Conservation (phyloP, 805 yeast genomes). For the Saturnispora saitoi region DNA sequence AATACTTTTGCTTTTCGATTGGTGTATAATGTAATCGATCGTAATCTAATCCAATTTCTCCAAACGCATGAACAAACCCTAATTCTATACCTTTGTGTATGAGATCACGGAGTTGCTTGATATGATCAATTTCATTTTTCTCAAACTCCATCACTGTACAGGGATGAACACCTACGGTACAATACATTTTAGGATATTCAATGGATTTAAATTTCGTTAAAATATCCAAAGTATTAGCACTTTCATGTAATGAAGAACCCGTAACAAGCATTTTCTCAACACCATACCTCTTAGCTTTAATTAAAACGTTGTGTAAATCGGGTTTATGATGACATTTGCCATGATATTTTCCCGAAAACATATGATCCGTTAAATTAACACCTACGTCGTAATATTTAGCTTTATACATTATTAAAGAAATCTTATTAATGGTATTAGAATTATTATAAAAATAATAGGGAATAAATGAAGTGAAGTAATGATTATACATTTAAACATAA, state of each 20-base stretch:
- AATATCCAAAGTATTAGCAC: constrained; percentile 50
- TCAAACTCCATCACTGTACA: constrained; percentile 63
- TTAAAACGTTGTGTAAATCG: constrained; percentile 58
- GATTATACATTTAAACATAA: too few relatives aligned
- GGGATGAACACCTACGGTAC: constrained; percentile 95
- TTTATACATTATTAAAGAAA: not conserved
- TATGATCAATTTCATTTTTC: constrained; percentile 28
- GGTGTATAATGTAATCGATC: constrained; percentile 78
- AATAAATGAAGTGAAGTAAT: not conserved
- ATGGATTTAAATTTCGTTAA: constrained; percentile 26
- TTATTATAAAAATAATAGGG: not conserved
- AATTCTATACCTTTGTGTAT: constrained; percentile 37
- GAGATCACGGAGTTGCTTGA: constrained; percentile 41
- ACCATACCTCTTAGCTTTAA: constrained; percentile 54
- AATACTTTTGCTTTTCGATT: constrained; percentile 53
- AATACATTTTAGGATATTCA: constrained; percentile 32
- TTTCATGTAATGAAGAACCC: constrained; percentile 69
- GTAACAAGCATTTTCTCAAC: constrained; percentile 73
- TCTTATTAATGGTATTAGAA: too few relatives aligned
- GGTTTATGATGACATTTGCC: constrained; percentile 53
- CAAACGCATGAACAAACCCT: constrained; percentile 70
- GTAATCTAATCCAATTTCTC: constrained; percentile 93
- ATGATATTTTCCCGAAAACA: constrained; percentile 77
- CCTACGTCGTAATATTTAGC: constrained; percentile 34
- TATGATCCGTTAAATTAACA: constrained; percentile 79